These are phyloP conservation scores for Rhododendron williamsianum DNA, from an alignment of 148 eudicot species.

Conservation along the genomic window DNA sequence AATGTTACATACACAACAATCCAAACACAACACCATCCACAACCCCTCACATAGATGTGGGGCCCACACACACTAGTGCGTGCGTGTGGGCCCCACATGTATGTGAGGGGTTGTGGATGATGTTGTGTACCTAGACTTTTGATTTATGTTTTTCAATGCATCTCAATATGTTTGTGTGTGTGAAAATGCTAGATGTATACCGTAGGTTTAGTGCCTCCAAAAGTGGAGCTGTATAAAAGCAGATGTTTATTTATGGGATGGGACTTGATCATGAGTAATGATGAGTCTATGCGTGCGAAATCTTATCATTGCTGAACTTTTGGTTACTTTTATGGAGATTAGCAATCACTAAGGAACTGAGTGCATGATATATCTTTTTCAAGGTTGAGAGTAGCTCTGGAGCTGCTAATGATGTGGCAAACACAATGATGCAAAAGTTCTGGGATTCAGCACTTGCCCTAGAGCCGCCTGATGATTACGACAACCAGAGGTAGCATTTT, in stretches of 20 bases:
- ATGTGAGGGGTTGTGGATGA: too few relatives aligned
- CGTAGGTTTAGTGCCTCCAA: not conserved
- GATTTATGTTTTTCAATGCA: not conserved
- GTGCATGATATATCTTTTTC: constrained; percentile 16
- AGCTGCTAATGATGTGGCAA: constrained; percentile 70
- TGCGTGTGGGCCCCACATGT: too few relatives aligned
- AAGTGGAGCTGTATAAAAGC: not conserved
- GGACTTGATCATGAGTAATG: not conserved
- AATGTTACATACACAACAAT: too few relatives aligned
- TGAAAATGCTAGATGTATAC: not conserved
- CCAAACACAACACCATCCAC: too few relatives aligned
- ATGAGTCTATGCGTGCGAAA: not conserved
- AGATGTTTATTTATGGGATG: not conserved
- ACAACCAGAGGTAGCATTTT: constrained; percentile 58
- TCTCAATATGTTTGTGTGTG: not conserved
- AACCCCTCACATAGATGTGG: too few relatives aligned
- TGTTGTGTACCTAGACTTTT: too few relatives aligned
- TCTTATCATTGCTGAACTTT: not conserved
- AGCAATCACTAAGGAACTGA: not conserved
- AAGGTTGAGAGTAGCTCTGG: constrained; percentile 88
- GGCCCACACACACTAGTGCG: too few relatives aligned
- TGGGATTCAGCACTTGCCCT: constrained; percentile 96
- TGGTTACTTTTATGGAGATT: not conserved
- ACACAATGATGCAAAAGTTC: constrained; percentile 89
- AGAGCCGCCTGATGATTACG: constrained; percentile 83